Base-by-base conservation (phyloP, 129 eudicot genomes). In the Centrapalus pauciflorus region DNA sequence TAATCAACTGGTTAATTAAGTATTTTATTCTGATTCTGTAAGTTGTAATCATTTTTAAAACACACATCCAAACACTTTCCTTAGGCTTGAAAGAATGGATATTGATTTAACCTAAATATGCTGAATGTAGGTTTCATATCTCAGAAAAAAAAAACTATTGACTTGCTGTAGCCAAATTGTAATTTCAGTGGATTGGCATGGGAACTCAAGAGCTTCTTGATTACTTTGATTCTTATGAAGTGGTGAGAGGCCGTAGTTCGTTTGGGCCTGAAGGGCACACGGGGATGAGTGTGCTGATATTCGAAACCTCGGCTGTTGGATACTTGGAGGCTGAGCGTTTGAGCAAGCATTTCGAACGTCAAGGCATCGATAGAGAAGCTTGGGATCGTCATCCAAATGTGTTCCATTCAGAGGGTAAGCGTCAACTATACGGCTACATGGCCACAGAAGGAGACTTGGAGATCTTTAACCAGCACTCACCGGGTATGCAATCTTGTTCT, bases 221-320 rank as follows among this genome's bases (percentile, higher is more conserved):
- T n/a, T 84, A 80, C 38, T 94, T 94, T 64, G 75, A 70, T 43
- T 61, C 74, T 4, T 94, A 83, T 71, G 74, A 83, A 63, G 85
- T 97, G 0, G 78, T 69, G 28, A 94, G 65, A 79, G 84, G 90
- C 24, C 80, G 91, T 0, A 90, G 72, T 55, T 84, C 97, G 3
- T 94, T 86, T 62, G 99, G 99, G 32, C 96, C 99, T 26, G 84
- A 84, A 60, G 99, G 99, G 41, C 99, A 94, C 49, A 85, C 86
- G 5, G 99, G 97, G 51, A 84, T 94, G 72, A 89, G 95, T 77
- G 73, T 84, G 21, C 35, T 94, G 61, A 82, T 89, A 41, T 94
- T 94, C 67, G 99, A 94, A 72, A 66, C 87, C 28, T 77, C 96
- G 7, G 88, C 93, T 0, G 78, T 89, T 20, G 96, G 99, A 29